Conservation (phyloP, 305 asterid genomes). For the Fraxinus albicans region DNA sequence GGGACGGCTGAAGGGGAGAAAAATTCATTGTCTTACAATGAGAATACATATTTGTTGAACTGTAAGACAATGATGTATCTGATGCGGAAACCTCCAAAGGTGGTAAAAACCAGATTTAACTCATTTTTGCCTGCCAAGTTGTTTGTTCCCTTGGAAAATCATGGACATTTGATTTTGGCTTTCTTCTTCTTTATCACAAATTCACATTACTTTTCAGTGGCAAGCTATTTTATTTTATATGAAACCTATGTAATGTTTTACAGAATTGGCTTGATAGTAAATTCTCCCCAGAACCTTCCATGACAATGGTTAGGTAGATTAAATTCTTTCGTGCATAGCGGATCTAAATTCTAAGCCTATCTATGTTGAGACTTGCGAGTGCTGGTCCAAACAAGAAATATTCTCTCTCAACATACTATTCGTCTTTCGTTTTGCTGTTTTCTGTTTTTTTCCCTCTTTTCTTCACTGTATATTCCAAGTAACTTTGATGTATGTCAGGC, state of each 20-base stretch:
- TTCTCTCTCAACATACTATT: background rate
- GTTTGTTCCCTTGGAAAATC: background rate
- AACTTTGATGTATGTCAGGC: background rate
- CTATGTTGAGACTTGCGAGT: background rate
- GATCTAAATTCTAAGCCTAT: background rate
- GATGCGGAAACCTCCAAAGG: conserved; percentile 94
- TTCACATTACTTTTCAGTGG: background rate
- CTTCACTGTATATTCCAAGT: background rate
- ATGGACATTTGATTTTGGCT: background rate
- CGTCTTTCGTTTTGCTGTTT: background rate
- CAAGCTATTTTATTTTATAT: background rate
- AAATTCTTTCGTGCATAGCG: background rate
- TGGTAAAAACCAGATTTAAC: conserved; percentile 26
- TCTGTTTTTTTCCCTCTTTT: background rate
- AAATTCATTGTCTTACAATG: conserved; percentile 85
- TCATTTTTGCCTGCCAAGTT: conserved; percentile 17
- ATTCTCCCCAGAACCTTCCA: background rate
- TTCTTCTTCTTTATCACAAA: background rate
- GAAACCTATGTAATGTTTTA: background rate
- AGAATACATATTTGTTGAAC: conserved; percentile 82
- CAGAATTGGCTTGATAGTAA: background rate
- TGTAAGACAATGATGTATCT: conserved; percentile 93
- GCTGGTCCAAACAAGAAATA: background rate
- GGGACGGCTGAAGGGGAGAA: conserved; percentile 99
- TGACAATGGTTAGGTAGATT: background rate